Evolutionary conservation across 2,329 filamentous ascomycete genomes (phyloP), one percentile per base, ranked within the genome.

Genomic region (Rhynchosporium agropyri): DNA sequence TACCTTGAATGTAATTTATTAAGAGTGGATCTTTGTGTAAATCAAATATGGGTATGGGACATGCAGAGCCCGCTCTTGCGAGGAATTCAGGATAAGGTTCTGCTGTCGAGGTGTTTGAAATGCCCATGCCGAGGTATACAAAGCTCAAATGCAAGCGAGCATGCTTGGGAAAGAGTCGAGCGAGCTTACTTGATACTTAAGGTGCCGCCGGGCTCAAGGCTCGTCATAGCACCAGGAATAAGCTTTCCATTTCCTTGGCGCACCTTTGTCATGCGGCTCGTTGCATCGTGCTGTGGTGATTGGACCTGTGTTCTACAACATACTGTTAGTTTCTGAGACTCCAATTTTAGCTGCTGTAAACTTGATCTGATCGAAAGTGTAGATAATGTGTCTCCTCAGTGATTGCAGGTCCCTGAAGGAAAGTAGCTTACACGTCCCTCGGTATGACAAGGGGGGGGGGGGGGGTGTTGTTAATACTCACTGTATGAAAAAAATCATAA

Each of bases 61-160:
- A 65, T 67, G 63, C 66, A 66, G 66, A 68, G 67, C 67, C 67
- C 15, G 67, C 66, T 68, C 66, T 29, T 68, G 63, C 67, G 67
- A 63, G 64, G n/a, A 49, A 7, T 13, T 40, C 26, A 13, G 46
- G 15, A 29, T 29, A 10, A 51, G 43, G 28, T 20, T 26, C 42
- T 45, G 54, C 28, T 43, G 9, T 45, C 15, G n/a, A 29, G 13
- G n/a, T 31, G 33, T 20, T 20, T 20, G 9, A 36, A 43, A 43
- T 60, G 36, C 46, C 33, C 58, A 60, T 60, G 58, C 36, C 42
- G 54, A 15, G 51, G 36, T 54, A 54, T 4, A 50, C 2, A 33
- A 40, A 49, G 46, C 43, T 59, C 40, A 20, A 29, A 59, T 46
- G 40, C 40, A 58, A 58, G 42, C 42, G 28, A n/a, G 36, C 45